Conservation (phyloP, 23 red algal genomes). For the Agarophyton chilense region DNA sequence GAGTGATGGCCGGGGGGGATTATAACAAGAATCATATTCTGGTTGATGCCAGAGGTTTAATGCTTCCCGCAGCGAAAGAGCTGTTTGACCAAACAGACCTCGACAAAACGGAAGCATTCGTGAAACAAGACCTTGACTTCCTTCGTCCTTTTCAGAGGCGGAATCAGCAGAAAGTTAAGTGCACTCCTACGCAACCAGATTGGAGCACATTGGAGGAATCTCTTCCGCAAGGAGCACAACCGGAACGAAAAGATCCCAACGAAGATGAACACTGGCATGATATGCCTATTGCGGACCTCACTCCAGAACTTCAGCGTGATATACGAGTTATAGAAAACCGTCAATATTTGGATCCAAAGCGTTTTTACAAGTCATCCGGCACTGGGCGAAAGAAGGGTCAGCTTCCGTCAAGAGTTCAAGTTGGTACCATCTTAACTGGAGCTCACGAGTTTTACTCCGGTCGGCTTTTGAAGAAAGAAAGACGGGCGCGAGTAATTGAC, state of each 20-base stretch:
- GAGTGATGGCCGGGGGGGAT: no score
- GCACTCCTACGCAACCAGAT: not conserved
- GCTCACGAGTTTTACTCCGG: conserved; percentile 77
- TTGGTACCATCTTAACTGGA: conserved; percentile 64
- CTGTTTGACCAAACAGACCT: not conserved
- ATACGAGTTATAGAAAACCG: conserved; percentile 64
- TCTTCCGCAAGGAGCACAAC: not conserved
- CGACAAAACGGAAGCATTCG: not conserved
- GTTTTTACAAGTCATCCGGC: conserved; percentile 77
- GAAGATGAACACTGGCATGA: conserved; percentile 61
- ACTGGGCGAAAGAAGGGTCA: conserved; percentile 54
- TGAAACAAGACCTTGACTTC: conserved; percentile 27
- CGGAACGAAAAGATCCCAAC: not conserved
- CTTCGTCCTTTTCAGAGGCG: not conserved
- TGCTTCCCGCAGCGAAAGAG: not conserved
- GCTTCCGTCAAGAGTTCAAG: conserved; percentile 56
- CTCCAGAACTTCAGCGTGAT: conserved; percentile 46
- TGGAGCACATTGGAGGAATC: not conserved
- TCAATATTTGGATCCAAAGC: conserved; percentile 72
- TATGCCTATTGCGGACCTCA: conserved; percentile 60
- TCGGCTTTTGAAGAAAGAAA: conserved; percentile 45
- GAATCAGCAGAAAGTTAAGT: not conserved
- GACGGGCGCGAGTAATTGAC: conserved; percentile 43
- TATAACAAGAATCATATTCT: not conserved
- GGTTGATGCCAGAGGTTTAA: not conserved